These are phyloP conservation scores for Leccinum barrowsii DNA, from an alignment of 768 basidiomycete species.

Conservation along the genomic window DNA sequence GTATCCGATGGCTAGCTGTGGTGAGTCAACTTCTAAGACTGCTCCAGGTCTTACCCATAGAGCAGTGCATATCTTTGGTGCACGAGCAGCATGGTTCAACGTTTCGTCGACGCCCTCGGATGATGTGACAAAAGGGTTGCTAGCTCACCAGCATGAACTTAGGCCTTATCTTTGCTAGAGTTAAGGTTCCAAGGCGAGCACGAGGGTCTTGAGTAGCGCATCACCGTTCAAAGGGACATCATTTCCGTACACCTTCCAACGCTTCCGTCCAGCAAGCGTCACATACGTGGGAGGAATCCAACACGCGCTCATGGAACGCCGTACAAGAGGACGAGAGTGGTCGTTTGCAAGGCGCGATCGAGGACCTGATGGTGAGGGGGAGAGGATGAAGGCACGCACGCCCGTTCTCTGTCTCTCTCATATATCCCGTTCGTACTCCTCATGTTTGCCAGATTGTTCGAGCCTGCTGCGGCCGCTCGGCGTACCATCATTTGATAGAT, in stretches of 20 bases:
- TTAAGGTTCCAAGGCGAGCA: conserved; percentile 42
- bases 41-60: no score
- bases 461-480: conserved; percentile 82
- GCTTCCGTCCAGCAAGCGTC: conserved; percentile 54
- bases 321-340: conserved; percentile 95
- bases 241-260: neutral
- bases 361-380: conserved; percentile 82
- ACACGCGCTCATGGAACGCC: conserved; percentile 93
- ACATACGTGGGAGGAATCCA: conserved; percentile 92
- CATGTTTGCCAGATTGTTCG: conserved; percentile 53
- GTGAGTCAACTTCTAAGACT: neutral
- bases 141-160: no score
- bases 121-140: no score
- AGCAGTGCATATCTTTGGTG: neutral
- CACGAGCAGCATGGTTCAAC: no score
- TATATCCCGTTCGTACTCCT: conserved; percentile 1
- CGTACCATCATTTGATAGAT: conserved; percentile 86
- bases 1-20: neutral
- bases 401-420: neutral
- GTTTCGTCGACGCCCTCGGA: no score
- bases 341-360: conserved; percentile 84
- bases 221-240: conserved; percentile 41
- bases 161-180: no score
- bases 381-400: conserved; percentile 71
- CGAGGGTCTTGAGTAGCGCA: conserved; percentile 48